Percentiles rank a stretch among this genome's conserved stretches.
Conservation (phyloP, 2,329 filamentous ascomycete genomes). For the Claviceps digitariae region DNA sequence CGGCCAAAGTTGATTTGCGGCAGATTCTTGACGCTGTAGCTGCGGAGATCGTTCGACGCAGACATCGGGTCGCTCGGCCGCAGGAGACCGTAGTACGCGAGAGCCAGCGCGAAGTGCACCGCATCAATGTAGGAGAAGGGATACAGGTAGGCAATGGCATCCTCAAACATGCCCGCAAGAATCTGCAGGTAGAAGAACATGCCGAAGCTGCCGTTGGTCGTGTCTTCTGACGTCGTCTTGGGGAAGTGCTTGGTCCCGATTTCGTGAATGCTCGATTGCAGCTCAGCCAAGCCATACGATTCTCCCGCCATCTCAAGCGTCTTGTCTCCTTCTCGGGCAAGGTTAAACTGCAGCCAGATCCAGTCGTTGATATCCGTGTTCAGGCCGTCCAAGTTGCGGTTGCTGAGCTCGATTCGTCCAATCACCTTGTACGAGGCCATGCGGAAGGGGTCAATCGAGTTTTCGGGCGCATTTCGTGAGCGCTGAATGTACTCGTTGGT, state of each 20-base stretch:
- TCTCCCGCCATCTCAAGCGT: conserved; percentile 52
- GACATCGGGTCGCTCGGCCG: conserved; percentile 71
- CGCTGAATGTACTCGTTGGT: conserved; percentile 82
- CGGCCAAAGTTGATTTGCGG: conserved; percentile 89
- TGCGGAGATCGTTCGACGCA: conserved; percentile 56
- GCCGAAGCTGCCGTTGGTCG: conserved; percentile 62
- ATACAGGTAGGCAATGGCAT: conserved; percentile 83
- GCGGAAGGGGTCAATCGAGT: conserved; percentile 83
- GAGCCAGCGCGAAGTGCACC: conserved; percentile 83
- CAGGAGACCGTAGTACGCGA: conserved; percentile 80
- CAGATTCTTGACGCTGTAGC: conserved; percentile 51
- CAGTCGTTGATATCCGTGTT: conserved; percentile 55
- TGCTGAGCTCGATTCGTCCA: conserved; percentile 58
- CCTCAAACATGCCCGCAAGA: conserved; percentile 84
- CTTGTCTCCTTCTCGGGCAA: conserved; percentile 51
- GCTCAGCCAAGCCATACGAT: conserved; percentile 49
- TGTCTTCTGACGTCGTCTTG: conserved; percentile 63
- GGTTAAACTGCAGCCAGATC: conserved; percentile 60
- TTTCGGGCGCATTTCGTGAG: conserved; percentile 68
- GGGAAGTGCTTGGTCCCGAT: conserved; percentile 87
- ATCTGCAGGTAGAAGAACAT: conserved; percentile 92
- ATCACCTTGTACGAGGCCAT: conserved; percentile 98
- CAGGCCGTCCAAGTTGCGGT: conserved; percentile 49
- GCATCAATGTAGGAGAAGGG: conserved; percentile 84
- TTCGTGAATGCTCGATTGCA: conserved; percentile 70